Evolutionary conservation across 2,329 filamentous ascomycete species (phyloP).

Genomic region (Cadophora sp.): DNA sequence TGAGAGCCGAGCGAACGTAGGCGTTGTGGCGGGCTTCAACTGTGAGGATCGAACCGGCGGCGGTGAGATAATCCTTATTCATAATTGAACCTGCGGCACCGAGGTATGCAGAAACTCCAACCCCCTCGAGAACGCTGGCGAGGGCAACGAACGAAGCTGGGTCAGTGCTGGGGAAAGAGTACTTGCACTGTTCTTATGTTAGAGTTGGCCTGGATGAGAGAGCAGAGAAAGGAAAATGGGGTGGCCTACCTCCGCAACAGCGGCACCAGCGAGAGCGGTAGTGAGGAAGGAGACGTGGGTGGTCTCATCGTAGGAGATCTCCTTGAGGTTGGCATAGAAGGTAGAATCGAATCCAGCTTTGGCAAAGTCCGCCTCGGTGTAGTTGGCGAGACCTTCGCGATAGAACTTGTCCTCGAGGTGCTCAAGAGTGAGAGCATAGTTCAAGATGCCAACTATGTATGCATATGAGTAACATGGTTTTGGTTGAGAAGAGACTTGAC

Average conservation of each 20-base stretch:
- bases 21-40: slow-evolving; percentile 70
- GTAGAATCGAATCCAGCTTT: slow-evolving; percentile 56
- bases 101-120: slow-evolving; percentile 66
- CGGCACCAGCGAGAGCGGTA: slow-evolving; percentile 55
- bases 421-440: slow-evolving; percentile 59
- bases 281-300: slow-evolving; percentile 64
- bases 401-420: slow-evolving; percentile 70
- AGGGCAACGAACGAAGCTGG: slow-evolving; percentile 58
- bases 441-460: slow-evolving; percentile 47
- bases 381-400: slow-evolving; percentile 62
- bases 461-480: not conserved
- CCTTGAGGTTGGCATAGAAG: slow-evolving; percentile 64
- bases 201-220: not conserved
- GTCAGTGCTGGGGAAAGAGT: slow-evolving; percentile 59
- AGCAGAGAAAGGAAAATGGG: not conserved
- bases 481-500: not conserved
- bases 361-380: slow-evolving; percentile 58
- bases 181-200: slow-evolving; percentile 51
- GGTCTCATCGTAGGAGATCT: slow-evolving; percentile 50
- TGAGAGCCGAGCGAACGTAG: slow-evolving; percentile 60
- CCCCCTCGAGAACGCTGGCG: slow-evolving; percentile 61
- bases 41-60: slow-evolving; percentile 67
- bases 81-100: slow-evolving; percentile 64
- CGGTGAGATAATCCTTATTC: slow-evolving; percentile 63
- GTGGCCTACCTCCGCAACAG: slow-evolving; percentile 51